Percentiles rank a stretch among this genome's conserved stretches.
phyloP scores from a whole-genome alignment of 73 alveolate genomes.

The Paramecium sonneborni region DNA sequence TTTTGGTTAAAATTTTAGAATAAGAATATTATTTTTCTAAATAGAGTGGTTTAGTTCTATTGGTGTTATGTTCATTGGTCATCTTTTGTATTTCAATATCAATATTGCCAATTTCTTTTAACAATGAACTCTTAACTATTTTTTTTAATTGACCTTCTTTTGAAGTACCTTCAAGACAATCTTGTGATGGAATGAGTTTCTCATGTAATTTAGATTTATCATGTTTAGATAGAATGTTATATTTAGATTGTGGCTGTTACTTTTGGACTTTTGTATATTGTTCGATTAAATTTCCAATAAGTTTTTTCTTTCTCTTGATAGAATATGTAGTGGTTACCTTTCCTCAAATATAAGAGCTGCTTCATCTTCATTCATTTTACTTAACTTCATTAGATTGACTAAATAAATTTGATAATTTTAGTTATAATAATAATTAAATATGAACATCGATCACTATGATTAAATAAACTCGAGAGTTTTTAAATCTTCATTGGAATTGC shows the following conservation, averaged over 20 bases:
- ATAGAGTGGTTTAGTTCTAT: not conserved
- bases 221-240: not conserved
- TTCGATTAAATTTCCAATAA: not conserved
- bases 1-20: not conserved
- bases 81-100: not conserved
- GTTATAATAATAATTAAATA: not conserved
- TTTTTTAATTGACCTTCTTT: not conserved
- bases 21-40: not conserved
- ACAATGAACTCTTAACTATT: not conserved
- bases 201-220: not conserved
- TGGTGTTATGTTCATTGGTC: not conserved
- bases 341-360: not conserved
- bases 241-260: not conserved
- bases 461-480: not conserved
- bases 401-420: not conserved
- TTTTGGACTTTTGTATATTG: not conserved
- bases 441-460: not conserved
- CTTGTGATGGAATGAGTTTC: not conserved
- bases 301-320: constrained; percentile 22
- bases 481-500: not conserved
- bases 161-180: not conserved
- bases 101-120: not conserved
- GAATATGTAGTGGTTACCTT: not conserved
- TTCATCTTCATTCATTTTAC: constrained; percentile 2
- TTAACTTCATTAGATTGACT: not conserved